These are phyloP conservation scores for Zygoascus ofunaensis DNA, from an alignment of 805 yeast species.

Conservation along the genomic window DNA sequence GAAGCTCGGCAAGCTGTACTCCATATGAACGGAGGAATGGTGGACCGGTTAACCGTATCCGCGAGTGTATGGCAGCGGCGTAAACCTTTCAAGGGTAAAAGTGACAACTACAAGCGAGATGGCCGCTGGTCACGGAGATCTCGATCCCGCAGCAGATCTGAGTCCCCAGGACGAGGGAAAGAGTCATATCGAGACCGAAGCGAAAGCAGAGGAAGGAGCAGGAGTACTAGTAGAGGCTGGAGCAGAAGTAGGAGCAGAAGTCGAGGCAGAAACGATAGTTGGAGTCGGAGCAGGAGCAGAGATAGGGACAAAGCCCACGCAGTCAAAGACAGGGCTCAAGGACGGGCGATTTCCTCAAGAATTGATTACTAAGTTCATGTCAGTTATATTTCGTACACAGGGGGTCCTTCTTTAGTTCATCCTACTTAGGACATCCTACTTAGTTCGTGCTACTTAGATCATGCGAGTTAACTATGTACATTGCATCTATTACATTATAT, in stretches of 20 bases:
- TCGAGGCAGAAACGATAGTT: background rate
- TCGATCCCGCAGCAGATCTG: background rate
- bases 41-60: constrained; percentile 9
- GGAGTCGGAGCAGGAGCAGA: background rate
- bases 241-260: constrained; percentile 3
- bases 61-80: constrained; percentile 2
- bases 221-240: too few species aligned
- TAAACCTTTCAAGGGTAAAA: background rate
- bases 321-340: background rate
- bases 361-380: too few species aligned
- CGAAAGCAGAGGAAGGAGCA: background rate
- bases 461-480: too few species aligned
- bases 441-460: too few species aligned
- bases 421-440: too few species aligned
- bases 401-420: too few species aligned
- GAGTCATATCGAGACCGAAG: background rate
- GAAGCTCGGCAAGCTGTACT: constrained; percentile 11
- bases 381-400: too few species aligned
- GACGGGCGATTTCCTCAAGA: background rate
- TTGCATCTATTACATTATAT: too few species aligned
- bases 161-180: background rate
- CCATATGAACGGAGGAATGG: constrained; percentile 15
- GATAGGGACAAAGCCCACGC: background rate
- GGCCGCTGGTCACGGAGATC: background rate
- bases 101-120: background rate